Base-by-base conservation (phyloP, 371 early-diverging fungal genomes). In the Haplosporangium sp. region DNA sequence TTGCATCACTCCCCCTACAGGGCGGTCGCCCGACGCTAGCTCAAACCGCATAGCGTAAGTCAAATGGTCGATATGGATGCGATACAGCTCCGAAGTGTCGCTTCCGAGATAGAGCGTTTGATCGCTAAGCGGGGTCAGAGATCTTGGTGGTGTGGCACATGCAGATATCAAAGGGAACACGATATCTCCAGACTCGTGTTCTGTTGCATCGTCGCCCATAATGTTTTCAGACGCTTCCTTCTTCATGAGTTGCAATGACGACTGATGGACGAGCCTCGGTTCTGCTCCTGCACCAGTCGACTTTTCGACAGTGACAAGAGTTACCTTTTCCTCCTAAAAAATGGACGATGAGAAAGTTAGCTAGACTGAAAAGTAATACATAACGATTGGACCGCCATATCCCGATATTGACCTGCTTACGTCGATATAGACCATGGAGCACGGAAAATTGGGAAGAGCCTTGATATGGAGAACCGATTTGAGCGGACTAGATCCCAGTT, bases 101-200 rank as follows among this genome's bases (percentile, higher is more conserved):
- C 72, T 71, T 45, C 79, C 79, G 3, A 77, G 57, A 40, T 77
- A 77, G 0, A 77, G 60, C n/a, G 72, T 71, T 23, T 77, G 79
- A 11, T 67, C 62, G 45, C 59, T 53, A 4, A 41, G n/a, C 1
- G 47, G 37, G 2, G 23, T 21, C 2, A 41, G 56, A 16, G 72
- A 71, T 3, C 29, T 51, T 42, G 72, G 79, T 16, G 72, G 64
- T 7, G 68, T 64, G 0, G 67, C 64, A 36, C 72, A 77, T 7
- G 79, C 72, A 11, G 79, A 72, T n/a, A 77, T 77, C 14, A 77
- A 55, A 1, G 79, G 72, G 42, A 52, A 72, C 0, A 18, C 18
- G 2, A 45, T 52, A 2, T 40, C 45, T 13, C 20, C 10, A 4
- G 62, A 42, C 29, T 4, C 29, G 36, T n/a, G 18, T 1, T n/a